phyloP scores from a whole-genome alignment of 2,329 filamentous ascomycete species.

The Hypocrella siamensis region DNA sequence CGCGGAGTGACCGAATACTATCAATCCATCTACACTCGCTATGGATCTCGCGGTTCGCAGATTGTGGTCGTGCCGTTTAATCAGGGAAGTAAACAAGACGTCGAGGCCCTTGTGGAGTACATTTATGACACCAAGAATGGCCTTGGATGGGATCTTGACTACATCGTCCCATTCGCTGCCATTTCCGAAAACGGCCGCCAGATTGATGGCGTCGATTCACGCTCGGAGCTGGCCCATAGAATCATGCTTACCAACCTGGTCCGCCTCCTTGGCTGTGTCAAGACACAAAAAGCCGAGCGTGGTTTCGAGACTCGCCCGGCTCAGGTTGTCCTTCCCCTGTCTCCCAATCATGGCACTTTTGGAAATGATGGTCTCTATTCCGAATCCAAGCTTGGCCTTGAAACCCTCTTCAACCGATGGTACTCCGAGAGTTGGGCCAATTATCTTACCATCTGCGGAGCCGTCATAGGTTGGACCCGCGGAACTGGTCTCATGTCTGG shows the following conservation, averaged over 20 bases:
- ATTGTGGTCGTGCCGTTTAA: conserved; percentile 98
- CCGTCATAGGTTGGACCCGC: conserved; percentile 97
- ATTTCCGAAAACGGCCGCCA: conserved; percentile 97
- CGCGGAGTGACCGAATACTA: conserved; percentile 98
- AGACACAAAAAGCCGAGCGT: conserved; percentile 73
- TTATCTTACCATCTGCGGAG: conserved; percentile 96
- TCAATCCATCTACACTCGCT: conserved; percentile 94
- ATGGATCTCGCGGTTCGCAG: conserved; percentile 84
- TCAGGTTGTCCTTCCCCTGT: conserved; percentile 89
- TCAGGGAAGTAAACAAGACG: conserved; percentile 95
- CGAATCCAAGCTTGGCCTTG: conserved; percentile 90
- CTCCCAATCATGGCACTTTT: conserved; percentile 96
- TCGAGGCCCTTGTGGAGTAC: conserved; percentile 85
- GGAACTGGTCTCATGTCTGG: conserved; percentile 95
- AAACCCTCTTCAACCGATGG: conserved; percentile 98
- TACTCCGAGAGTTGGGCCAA: conserved; percentile 94
- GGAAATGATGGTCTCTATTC: conserved; percentile 96
- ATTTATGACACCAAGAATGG: conserved; percentile 95
- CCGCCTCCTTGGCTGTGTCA: conserved; percentile 78
- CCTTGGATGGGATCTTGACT: conserved; percentile 96
- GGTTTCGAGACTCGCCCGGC: conserved; percentile 91
- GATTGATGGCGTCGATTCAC: conserved; percentile 92
- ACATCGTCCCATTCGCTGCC: conserved; percentile 87
- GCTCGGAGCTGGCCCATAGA: conserved; percentile 92
- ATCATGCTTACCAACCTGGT: conserved; percentile 98